Base-by-base conservation (phyloP, 768 basidiomycete genomes). In the Amanita inopinata region DNA sequence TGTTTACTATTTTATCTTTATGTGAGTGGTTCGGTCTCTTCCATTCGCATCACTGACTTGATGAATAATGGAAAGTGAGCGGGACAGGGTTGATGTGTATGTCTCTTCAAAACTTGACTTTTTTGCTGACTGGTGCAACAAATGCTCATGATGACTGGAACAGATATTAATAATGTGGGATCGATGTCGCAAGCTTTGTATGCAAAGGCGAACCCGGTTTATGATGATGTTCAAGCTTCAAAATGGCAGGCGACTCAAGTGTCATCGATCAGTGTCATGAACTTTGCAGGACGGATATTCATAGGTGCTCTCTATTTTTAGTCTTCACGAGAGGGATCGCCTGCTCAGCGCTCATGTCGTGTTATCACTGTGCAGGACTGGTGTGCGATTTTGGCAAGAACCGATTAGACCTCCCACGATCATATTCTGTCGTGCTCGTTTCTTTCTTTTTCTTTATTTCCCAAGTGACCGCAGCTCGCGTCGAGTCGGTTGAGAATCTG, bases 111-210 rank as follows among this genome's bases (percentile, higher is more conserved):
- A n/a, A n/a, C n/a, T n/a, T n/a, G n/a, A n/a, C n/a, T n/a, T n/a
- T n/a, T n/a, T n/a, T n/a, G n/a, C n/a, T n/a, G n/a, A n/a, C n/a
- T n/a, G n/a, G n/a, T n/a, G n/a, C n/a, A n/a, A n/a, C n/a, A n/a
- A n/a, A n/a, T n/a, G n/a, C 9, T n/a, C 24, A 20, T 44, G 24
- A 12, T 38, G 15, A 19, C 17, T 8, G 28, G 20, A 11, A 18
- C 43, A 83, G 82, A 80, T 53, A 90, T 91, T 60, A 90, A 89
- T 57, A 90, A 91, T 49, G 85, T 82, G n/a, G 85, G 88, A 11
- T 74, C 80, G 1, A 81, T 87, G 46, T 70, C 87, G 0, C 76
- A 84, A 53, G 80, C 60, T 14, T 50, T 65, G 11, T 41, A 42
- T 28, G 28, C 78, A 2, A 66, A 79, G 42, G 72, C 71, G 5